Evolutionary conservation across 768 basidiomycete species (phyloP).

Genomic region (Amanita phalloides): DNA sequence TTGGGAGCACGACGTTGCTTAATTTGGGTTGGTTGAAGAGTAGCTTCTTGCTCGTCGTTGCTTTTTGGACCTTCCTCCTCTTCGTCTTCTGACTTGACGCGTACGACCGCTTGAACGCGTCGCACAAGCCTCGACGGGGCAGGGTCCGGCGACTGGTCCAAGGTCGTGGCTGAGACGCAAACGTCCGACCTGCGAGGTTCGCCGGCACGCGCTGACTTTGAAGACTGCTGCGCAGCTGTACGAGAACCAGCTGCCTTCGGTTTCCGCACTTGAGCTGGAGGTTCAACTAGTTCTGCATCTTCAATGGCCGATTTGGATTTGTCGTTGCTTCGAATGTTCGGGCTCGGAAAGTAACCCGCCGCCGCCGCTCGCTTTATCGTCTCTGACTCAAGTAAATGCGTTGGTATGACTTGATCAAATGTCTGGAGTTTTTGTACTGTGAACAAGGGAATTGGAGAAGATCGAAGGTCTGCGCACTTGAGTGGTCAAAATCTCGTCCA

Average conservation of each 20-base stretch:
- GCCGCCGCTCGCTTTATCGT: background rate
- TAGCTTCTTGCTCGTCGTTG: background rate
- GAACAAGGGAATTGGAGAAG: background rate
- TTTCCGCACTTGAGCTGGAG: background rate
- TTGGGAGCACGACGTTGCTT: conserved; percentile 3
- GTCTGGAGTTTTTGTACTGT: background rate
- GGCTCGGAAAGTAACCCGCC: background rate
- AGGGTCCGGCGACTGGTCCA: background rate
- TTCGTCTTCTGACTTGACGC: conserved; percentile 54
- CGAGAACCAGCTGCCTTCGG: background rate
- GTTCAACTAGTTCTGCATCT: conserved; percentile 10
- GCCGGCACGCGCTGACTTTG: background rate
- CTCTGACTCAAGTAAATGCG: background rate
- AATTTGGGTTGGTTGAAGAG: background rate
- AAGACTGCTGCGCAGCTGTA: background rate
- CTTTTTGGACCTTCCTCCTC: conserved; percentile 17
- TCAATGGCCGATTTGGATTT: conserved; percentile 13
- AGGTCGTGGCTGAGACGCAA: background rate
- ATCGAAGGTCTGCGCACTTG: conserved; percentile 23
- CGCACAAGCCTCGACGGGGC: conserved; percentile 35
- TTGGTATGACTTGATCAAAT: background rate
- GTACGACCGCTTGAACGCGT: conserved; percentile 54
- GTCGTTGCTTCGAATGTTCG: background rate
- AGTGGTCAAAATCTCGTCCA: conserved; percentile 49
- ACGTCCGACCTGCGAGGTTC: background rate